Evolutionary conservation across 1,139 yeast genomes (phyloP).

Genomic region (Lodderomyces beijingensis): DNA sequence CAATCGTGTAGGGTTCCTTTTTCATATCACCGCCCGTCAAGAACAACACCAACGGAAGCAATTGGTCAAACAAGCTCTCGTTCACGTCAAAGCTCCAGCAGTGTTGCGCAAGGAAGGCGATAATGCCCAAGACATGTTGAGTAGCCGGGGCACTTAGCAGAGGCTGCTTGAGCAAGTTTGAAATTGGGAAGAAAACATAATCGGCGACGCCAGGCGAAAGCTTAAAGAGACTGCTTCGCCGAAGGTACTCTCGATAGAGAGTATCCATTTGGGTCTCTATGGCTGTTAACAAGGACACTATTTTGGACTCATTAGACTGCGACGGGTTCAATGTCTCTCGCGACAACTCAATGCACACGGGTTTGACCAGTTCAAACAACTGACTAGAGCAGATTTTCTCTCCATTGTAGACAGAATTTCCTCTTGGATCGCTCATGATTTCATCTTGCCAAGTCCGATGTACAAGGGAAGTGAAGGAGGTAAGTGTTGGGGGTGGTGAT

Average conservation of each 20-base stretch:
- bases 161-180: constrained; percentile 29
- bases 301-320: constrained; percentile 12
- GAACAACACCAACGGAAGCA: constrained; percentile 31
- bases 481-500: no score
- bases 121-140: constrained; percentile 22
- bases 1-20: constrained; percentile 2
- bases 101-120: constrained; percentile 25
- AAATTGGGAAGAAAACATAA: constrained; percentile 39
- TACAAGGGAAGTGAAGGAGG: no score
- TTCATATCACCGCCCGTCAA: constrained; percentile 14
- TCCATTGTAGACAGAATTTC: no score
- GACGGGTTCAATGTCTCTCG: constrained; percentile 15
- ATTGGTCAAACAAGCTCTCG: constrained; percentile 28
- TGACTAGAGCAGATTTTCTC: constrained; percentile 22
- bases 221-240: constrained; percentile 15
- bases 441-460: no score
- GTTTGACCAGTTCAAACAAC: constrained; percentile 29
- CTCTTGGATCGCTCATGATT: no score
- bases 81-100: constrained; percentile 31
- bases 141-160: constrained; percentile 18
- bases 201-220: constrained; percentile 35
- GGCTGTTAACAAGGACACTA: constrained; percentile 10
- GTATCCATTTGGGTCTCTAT: constrained; percentile 13
- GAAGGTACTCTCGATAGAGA: constrained; percentile 15
- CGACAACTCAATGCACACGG: constrained; percentile 31